A percentile compares a stretch with the other conserved stretches of the same genome.
phyloP scores from a whole-genome alignment of 202 grass and related monocot species.

The Cymbopogon flexuosus region DNA sequence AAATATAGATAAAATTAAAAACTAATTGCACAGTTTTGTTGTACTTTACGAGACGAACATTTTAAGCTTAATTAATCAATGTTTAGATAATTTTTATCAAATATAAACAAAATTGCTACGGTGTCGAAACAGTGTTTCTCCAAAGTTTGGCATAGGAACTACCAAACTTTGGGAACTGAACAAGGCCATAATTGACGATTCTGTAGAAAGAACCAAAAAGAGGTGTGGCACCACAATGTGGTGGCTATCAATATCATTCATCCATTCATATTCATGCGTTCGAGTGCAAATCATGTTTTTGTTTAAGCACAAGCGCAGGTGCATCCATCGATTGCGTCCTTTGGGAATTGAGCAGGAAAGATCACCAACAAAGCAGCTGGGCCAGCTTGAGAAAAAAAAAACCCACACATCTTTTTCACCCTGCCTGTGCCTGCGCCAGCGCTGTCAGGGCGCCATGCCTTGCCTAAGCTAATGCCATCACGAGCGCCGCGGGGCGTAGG shows the following conservation, averaged over 20 bases:
- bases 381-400: too few species aligned
- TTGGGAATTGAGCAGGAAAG: slow-evolving; percentile 43
- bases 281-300: slow-evolving; percentile 41
- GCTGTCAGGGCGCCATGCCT: slow-evolving; percentile 33
- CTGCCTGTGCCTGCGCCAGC: slow-evolving; percentile 8
- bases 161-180: too few species aligned
- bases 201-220: slow-evolving; percentile 60
- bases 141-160: too few species aligned
- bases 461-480: slow-evolving; percentile 39
- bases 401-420: neutral
- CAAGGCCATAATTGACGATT: slow-evolving; percentile 11
- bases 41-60: too few species aligned
- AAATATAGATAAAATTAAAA: too few species aligned
- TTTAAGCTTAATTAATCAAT: too few species aligned
- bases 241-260: neutral
- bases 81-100: too few species aligned
- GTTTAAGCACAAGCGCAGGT: slow-evolving; percentile 24
- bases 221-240: slow-evolving; percentile 14
- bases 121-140: too few species aligned
- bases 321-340: slow-evolving; percentile 42
- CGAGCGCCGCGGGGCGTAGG: too few species aligned
- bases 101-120: too few species aligned
- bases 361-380: neutral
- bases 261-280: neutral
- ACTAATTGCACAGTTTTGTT: too few species aligned